phyloP scores from a whole-genome alignment of 2,329 filamentous ascomycete species.

The Acephala macrosclerotiorum region DNA sequence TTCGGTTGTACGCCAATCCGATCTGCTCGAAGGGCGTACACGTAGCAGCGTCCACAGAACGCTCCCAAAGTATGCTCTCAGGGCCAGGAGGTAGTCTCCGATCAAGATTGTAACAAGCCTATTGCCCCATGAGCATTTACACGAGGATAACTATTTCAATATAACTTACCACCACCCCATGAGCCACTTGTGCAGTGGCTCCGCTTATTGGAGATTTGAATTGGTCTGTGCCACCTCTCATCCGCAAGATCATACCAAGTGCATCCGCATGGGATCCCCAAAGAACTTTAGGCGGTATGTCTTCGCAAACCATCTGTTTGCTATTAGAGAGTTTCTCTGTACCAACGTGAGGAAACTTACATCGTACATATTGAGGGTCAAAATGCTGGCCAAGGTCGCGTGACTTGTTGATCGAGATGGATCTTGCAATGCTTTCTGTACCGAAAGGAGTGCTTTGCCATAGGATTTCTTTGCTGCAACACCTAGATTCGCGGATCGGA shows the following conservation, averaged over 20 bases:
- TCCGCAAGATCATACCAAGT: background rate
- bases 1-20: constrained; percentile 9
- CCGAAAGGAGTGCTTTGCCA: constrained; percentile 4
- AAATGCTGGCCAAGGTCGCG: constrained; percentile 7
- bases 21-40: background rate
- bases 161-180: constrained; percentile 12
- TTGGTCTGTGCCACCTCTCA: constrained; percentile 5
- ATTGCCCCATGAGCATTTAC: background rate
- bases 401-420: constrained; percentile 1
- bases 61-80: constrained; percentile 1
- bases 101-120: constrained; percentile 17
- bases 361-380: constrained; percentile 15
- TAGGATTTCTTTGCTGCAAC: constrained; percentile 1
- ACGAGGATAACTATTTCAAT: background rate
- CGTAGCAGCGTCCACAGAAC: background rate
- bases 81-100: constrained; percentile 6
- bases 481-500: background rate
- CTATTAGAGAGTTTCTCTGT: background rate
- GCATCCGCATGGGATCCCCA: constrained; percentile 16
- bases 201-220: background rate
- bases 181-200: constrained; percentile 6
- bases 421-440: constrained; percentile 1
- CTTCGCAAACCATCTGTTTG: background rate
- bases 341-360: background rate
- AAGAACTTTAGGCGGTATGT: background rate